A percentile compares a stretch with the other conserved stretches of the same genome.
Conservation (phyloP, 2,329 filamentous ascomycete genomes). For the Sporothrix brunneoviolacea region DNA sequence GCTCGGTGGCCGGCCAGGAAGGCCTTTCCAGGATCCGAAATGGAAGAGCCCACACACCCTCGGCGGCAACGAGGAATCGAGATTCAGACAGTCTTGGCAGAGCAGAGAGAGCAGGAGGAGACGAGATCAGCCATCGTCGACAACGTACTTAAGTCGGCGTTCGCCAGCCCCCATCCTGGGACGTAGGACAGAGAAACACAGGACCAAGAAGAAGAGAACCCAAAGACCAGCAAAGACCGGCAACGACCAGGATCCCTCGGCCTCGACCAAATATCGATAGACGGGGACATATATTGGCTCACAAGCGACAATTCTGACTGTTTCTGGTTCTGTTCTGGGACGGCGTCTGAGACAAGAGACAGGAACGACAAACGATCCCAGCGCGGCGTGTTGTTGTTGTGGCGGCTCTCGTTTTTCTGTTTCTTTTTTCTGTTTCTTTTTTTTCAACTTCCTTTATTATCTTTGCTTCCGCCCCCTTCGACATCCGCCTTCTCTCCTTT, state of each 20-base stretch:
- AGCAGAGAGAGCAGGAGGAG: neutral
- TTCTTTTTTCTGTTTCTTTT: slow-evolving; percentile 1
- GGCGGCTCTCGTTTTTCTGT: neutral
- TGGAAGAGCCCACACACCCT: too few relatives aligned
- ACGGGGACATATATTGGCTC: too few relatives aligned
- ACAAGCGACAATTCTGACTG: too few relatives aligned
- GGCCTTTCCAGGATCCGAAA: too few relatives aligned
- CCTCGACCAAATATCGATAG: too few relatives aligned
- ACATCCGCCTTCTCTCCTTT: neutral
- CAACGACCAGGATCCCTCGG: too few relatives aligned
- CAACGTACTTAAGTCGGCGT: neutral
- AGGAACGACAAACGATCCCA: too few relatives aligned
- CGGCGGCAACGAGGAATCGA: neutral
- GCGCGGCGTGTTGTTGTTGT: slow-evolving; percentile 4
- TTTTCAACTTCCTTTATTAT: slow-evolving; percentile 12
- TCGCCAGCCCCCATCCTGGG: neutral
- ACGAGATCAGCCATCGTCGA: neutral
- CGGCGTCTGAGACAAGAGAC: too few relatives aligned
- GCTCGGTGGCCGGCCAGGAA: too few relatives aligned
- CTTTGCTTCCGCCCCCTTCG: neutral
- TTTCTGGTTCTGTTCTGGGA: neutral
- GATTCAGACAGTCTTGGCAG: neutral
- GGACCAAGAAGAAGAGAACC: too few relatives aligned
- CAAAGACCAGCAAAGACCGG: too few relatives aligned
- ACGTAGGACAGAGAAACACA: too few relatives aligned